Percentiles rank a stretch among this genome's conserved stretches.
These are phyloP conservation scores for Sphaerulina musiva DNA, from an alignment of 2,329 filamentous ascomycete genomes.

Conservation along the genomic window DNA sequence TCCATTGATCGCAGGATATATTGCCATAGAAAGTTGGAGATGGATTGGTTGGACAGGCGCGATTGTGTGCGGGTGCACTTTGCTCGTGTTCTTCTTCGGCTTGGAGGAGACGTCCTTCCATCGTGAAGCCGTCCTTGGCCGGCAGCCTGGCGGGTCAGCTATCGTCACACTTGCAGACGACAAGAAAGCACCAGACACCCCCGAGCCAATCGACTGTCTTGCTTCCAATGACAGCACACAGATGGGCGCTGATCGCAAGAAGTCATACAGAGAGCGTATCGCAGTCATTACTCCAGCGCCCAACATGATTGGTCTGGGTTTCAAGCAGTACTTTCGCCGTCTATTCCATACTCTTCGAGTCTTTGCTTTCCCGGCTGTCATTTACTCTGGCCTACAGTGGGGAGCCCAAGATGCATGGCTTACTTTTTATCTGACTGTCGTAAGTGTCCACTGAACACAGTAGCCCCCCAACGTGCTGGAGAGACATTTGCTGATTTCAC, in stretches of 20 bases:
- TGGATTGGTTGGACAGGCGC: conserved; percentile 50
- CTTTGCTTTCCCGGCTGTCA: conserved; percentile 53
- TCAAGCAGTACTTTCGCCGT: conserved; percentile 49
- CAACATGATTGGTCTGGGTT: conserved; percentile 48
- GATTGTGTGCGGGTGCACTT: conserved; percentile 45
- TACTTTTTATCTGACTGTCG: conserved; percentile 50
- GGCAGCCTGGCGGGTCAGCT: conserved; percentile 19
- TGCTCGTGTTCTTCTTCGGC: conserved; percentile 47
- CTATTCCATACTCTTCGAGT: conserved; percentile 52
- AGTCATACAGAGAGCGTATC: conserved; percentile 52
- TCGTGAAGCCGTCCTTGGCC: conserved; percentile 36
- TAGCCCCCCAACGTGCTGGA: background rate
- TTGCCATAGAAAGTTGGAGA: conserved; percentile 46
- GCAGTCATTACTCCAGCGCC: conserved; percentile 51
- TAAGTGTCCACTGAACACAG: background rate
- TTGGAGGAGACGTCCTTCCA: conserved; percentile 50
- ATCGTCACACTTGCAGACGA: conserved; percentile 8
- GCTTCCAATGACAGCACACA: conserved; percentile 10
- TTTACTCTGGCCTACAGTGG: conserved; percentile 54
- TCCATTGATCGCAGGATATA: conserved; percentile 48
- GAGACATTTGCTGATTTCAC: no score
- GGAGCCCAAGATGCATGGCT: conserved; percentile 56
- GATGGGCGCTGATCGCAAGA: conserved; percentile 29
- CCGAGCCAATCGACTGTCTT: background rate
- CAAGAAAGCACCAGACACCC: conserved; percentile 13